Conservation (phyloP, 2,329 filamentous ascomycete genomes). For the Nemania sp. region DNA sequence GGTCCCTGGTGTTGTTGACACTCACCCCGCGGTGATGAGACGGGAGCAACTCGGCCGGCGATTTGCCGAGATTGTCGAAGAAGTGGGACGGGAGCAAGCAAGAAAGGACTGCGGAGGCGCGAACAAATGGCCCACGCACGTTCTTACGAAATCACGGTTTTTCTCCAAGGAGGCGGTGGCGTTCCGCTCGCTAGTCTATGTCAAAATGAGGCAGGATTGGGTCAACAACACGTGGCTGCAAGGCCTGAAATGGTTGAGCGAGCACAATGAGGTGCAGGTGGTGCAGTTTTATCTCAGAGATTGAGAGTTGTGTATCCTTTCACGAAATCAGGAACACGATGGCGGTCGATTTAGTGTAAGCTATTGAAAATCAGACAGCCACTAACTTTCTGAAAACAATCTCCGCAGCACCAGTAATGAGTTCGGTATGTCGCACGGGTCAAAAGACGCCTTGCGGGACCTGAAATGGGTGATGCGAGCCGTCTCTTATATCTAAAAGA, state of each 20-base stretch:
- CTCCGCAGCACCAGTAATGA: no score
- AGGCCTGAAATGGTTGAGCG: slow-evolving; percentile 1
- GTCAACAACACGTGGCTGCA: neutral
- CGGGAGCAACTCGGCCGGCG: neutral
- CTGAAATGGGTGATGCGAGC: no score
- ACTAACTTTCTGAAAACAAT: neutral
- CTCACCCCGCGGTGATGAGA: neutral
- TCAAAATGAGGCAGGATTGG: neutral
- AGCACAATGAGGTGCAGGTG: neutral
- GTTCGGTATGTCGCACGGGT: no score
- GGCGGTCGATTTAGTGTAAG: neutral
- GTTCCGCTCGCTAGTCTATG: neutral
- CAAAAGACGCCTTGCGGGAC: no score
- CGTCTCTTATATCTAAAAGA: no score
- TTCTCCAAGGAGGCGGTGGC: slow-evolving; percentile 2
- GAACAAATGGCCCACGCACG: neutral
- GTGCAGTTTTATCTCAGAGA: neutral
- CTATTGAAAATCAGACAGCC: neutral
- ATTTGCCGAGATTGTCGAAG: neutral
- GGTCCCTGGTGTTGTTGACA: neutral
- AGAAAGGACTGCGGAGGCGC: neutral
- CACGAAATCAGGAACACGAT: neutral
- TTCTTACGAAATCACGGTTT: slow-evolving; percentile 2
- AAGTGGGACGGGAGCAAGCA: neutral
- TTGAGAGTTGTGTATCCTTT: neutral